These are phyloP conservation scores for Acephala macrosclerotiorum DNA, from an alignment of 2,329 filamentous ascomycete genomes.

Conservation along the genomic window DNA sequence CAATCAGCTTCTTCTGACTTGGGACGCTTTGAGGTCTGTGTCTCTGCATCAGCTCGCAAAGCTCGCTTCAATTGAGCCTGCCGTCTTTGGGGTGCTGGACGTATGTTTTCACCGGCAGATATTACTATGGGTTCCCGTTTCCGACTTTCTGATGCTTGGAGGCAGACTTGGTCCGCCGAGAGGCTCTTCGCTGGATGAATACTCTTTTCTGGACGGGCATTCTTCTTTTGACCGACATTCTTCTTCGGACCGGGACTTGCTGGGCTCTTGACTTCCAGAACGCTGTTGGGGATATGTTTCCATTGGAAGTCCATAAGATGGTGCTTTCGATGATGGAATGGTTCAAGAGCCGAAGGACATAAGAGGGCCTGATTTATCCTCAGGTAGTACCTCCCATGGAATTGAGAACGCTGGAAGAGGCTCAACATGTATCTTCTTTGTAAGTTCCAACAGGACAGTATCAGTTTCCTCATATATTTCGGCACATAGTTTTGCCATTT, in stretches of 20 bases:
- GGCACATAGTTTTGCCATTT: neutral
- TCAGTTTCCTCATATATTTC: neutral
- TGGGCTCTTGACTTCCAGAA: neutral
- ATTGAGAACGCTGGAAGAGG: neutral
- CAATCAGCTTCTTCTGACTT: neutral
- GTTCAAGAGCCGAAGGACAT: no score
- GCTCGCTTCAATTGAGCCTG: neutral
- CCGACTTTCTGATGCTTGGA: no score
- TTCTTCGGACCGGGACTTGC: neutral
- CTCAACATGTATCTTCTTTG: neutral
- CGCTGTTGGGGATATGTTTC: neutral
- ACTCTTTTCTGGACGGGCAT: neutral
- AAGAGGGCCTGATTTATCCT: neutral
- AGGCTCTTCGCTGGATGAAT: neutral
- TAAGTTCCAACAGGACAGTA: neutral
- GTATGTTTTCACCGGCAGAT: neutral
- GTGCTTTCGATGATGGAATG: neutral
- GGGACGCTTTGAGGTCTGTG: neutral
- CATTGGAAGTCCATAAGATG: neutral
- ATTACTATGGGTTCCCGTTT: neutral
- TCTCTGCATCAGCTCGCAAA: neutral
- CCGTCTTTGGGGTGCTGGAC: neutral
- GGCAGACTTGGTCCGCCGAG: neutral
- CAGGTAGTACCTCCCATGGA: neutral
- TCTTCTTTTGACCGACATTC: neutral